A percentile compares a stretch with the other conserved stretches of the same genome.
These are phyloP conservation scores for Theileria parva DNA, from an alignment of 169 alveolate species.

Conservation along the genomic window DNA sequence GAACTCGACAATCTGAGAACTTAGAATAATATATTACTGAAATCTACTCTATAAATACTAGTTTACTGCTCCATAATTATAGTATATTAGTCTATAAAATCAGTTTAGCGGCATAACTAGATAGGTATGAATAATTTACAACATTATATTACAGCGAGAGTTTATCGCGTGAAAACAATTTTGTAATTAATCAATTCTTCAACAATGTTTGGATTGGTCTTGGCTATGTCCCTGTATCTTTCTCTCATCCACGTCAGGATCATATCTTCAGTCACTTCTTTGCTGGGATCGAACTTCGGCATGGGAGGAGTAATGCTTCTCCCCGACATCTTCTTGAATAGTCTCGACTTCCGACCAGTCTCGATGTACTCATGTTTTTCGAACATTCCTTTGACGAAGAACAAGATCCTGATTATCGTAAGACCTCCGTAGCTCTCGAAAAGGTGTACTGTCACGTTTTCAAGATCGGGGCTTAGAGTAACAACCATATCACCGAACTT, in stretches of 20 bases:
- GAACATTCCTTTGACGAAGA: slow-evolving; percentile 34
- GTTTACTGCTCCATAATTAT: too few species aligned
- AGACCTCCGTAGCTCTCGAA: slow-evolving; percentile 62
- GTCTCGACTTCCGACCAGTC: slow-evolving; percentile 10
- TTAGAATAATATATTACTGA: not conserved
- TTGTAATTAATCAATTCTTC: slow-evolving; percentile 49
- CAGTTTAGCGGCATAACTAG: not conserved
- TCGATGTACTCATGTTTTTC: slow-evolving; percentile 59
- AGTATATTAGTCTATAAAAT: too few species aligned
- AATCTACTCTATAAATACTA: too few species aligned
- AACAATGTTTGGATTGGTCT: slow-evolving; percentile 40
- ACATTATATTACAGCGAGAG: not conserved
- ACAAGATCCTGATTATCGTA: slow-evolving; percentile 50
- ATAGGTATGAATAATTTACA: not conserved
- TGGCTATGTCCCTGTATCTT: slow-evolving; percentile 34
- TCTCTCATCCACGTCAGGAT: slow-evolving; percentile 47
- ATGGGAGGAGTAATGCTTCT: slow-evolving; percentile 35
- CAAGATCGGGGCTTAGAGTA: slow-evolving; percentile 57
- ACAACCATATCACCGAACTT: slow-evolving; percentile 63
- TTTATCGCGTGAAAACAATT: slow-evolving; percentile 21
- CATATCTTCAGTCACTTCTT: slow-evolving; percentile 9
- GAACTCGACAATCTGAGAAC: not conserved
- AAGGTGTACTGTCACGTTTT: slow-evolving; percentile 46
- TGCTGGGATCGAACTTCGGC: slow-evolving; percentile 20
- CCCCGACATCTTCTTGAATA: slow-evolving; percentile 55